Conservation (phyloP, 2,329 filamentous ascomycete genomes). For the Calonectria pteridis region DNA sequence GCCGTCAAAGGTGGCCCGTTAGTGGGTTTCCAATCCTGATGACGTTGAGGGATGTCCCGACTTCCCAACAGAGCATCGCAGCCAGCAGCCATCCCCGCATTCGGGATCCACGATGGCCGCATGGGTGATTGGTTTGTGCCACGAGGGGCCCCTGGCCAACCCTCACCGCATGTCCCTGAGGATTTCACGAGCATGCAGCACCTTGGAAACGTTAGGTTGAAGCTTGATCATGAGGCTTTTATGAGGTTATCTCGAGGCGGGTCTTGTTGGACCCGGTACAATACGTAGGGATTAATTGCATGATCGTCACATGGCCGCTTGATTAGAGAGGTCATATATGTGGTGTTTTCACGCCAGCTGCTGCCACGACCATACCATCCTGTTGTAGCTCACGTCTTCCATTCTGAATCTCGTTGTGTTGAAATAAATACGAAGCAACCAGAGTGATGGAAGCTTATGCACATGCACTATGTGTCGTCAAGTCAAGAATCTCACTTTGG, state of each 20-base stretch:
- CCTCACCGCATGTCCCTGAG: constrained; percentile 44
- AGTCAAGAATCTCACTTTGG: constrained; percentile 21
- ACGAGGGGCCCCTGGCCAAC: constrained; percentile 29
- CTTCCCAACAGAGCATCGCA: constrained; percentile 37
- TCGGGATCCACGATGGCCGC: constrained; percentile 39
- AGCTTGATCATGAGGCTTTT: constrained; percentile 38
- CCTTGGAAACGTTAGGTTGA: constrained; percentile 26
- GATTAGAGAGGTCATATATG: constrained; percentile 5
- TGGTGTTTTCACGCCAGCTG: constrained; percentile 21
- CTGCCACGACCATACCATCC: constrained; percentile 6
- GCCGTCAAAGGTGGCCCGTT: constrained; percentile 19
- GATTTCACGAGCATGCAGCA: constrained; percentile 20
- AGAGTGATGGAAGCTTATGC: constrained; percentile 19
- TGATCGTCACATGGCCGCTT: constrained; percentile 25
- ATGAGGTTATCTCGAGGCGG: constrained; percentile 24
- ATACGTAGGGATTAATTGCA: constrained; percentile 25
- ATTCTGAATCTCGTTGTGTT: constrained; percentile 6
- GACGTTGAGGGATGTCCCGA: constrained; percentile 32
- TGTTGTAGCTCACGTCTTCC: neutral
- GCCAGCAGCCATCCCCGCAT: constrained; percentile 39
- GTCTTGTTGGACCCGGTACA: constrained; percentile 20
- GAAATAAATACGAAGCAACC: constrained; percentile 9
- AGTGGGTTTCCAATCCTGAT: constrained; percentile 31
- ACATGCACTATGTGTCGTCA: constrained; percentile 28
- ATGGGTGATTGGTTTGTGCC: constrained; percentile 36